These are phyloP conservation scores for Apiospora rasikravindrae DNA, from an alignment of 2,329 filamentous ascomycete species.

Conservation along the genomic window DNA sequence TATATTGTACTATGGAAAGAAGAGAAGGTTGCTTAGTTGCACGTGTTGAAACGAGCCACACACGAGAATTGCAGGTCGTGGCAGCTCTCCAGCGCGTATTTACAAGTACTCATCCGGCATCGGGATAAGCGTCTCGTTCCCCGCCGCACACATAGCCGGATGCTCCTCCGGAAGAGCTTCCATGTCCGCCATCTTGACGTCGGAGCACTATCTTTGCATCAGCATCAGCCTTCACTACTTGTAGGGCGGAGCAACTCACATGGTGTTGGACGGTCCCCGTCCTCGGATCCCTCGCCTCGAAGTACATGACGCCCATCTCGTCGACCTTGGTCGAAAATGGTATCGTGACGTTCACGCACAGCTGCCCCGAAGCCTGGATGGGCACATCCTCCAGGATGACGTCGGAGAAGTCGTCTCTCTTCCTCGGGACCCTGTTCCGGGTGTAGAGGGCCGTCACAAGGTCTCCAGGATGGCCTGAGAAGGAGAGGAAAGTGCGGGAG, in stretches of 20 bases:
- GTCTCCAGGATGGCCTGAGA: background rate
- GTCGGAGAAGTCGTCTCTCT: background rate
- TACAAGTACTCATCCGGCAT: background rate
- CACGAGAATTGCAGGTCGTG: too few relatives aligned
- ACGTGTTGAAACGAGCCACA: too few relatives aligned
- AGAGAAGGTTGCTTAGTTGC: too few relatives aligned
- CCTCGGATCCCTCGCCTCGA: background rate
- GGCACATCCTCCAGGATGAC: background rate
- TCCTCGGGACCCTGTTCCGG: background rate
- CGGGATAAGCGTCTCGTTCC: conserved; percentile 1
- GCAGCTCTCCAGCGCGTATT: background rate
- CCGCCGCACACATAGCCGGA: background rate
- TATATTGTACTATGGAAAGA: too few relatives aligned
- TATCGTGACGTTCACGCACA: background rate
- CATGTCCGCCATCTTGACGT: background rate
- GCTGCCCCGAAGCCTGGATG: background rate
- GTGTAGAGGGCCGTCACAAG: conserved; percentile 1
- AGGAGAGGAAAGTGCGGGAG: background rate
- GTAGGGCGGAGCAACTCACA: background rate
- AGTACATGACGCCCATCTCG: background rate
- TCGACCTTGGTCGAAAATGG: background rate
- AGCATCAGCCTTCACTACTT: background rate
- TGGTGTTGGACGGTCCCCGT: background rate
- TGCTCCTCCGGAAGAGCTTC: background rate
- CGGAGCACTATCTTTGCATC: background rate